A percentile compares a stretch with the other conserved stretches of the same genome.
These are phyloP conservation scores for Domatiomyces globalis DNA, from an alignment of 2,329 filamentous ascomycete genomes.

Conservation along the genomic window DNA sequence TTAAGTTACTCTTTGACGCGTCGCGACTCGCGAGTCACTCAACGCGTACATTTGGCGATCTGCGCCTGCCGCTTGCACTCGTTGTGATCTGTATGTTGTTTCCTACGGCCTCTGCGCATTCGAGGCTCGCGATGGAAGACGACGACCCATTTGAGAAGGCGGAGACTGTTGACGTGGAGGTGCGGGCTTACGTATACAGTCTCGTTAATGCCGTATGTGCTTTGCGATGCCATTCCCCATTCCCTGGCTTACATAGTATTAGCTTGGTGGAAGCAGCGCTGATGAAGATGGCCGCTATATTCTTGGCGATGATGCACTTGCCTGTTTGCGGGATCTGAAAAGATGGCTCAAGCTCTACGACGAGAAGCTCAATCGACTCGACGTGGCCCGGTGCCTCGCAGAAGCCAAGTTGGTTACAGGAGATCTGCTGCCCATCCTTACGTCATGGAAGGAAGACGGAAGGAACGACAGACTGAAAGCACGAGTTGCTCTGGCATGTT, in stretches of 20 bases:
- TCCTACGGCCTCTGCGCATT: not conserved
- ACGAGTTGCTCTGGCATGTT: constrained; percentile 66
- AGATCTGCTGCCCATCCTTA: constrained; percentile 79
- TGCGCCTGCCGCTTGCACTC: not conserved
- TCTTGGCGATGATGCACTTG: constrained; percentile 82
- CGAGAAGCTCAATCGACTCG: constrained; percentile 82
- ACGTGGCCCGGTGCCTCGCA: constrained; percentile 82
- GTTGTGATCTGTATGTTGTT: not conserved
- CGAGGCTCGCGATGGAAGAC: constrained; percentile 26
- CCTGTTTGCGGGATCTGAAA: constrained; percentile 83
- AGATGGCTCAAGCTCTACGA: constrained; percentile 93
- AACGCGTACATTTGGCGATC: not conserved
- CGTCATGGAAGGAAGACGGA: constrained; percentile 60
- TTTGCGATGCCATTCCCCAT: constrained; percentile 9
- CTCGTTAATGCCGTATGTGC: constrained; percentile 74
- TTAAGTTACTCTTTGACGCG: too few species aligned
- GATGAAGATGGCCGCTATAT: constrained; percentile 72
- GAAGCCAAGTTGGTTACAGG: constrained; percentile 85
- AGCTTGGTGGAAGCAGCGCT: constrained; percentile 73
- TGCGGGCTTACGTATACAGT: constrained; percentile 84
- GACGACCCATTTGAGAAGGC: constrained; percentile 33
- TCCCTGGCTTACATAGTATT: constrained; percentile 10
- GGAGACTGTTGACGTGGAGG: constrained; percentile 68
- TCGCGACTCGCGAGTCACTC: not conserved
- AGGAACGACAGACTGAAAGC: constrained; percentile 61